Percentiles rank a stretch among this genome's conserved stretches.
Conservation (phyloP, 164 flowering plant species). For the Houttuynia cordata region DNA sequence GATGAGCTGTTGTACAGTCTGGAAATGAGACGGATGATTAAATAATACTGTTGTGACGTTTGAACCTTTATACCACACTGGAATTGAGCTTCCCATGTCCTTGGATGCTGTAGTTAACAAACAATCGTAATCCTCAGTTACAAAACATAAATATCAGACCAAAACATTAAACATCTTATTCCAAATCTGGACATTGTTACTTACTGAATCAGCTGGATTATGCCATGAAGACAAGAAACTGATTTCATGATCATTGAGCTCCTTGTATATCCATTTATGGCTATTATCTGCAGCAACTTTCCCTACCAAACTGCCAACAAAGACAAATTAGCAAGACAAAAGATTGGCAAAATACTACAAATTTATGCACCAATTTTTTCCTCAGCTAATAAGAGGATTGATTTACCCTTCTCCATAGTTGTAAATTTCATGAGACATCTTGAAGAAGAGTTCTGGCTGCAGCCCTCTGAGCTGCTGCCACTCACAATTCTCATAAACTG, state of each 20-base stretch:
- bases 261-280: conserved; percentile 86
- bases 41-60: neutral
- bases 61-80: conserved; percentile 89
- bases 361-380: neutral
- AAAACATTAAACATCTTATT: neutral
- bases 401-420: conserved; percentile 94
- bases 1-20: neutral
- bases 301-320: conserved; percentile 62
- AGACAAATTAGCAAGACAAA: neutral
- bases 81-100: conserved; percentile 99
- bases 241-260: conserved; percentile 75
- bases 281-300: conserved; percentile 95
- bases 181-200: conserved; percentile 1
- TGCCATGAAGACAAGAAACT: conserved; percentile 94
- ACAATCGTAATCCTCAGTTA: neutral
- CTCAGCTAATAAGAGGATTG: neutral
- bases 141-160: neutral
- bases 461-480: conserved; percentile 67
- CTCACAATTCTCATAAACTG: conserved; percentile 37
- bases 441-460: conserved; percentile 94
- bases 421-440: conserved; percentile 99
- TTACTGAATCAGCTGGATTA: conserved; percentile 75
- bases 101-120: conserved; percentile 53
- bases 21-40: no score
- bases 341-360: no score